These are phyloP conservation scores for Castanospermum australe DNA, from an alignment of 306 rosid species.

Conservation along the genomic window DNA sequence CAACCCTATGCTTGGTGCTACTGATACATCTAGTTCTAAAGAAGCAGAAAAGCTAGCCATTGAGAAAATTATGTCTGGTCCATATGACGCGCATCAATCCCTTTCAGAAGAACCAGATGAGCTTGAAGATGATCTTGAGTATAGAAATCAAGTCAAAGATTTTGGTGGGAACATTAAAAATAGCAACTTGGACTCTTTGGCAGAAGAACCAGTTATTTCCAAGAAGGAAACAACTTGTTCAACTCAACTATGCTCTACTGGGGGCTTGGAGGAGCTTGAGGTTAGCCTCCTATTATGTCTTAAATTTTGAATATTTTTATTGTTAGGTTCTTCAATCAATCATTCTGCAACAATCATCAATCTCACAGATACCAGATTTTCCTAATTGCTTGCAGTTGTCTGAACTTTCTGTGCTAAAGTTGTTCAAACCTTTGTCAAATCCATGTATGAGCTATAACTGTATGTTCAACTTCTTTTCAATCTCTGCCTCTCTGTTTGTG, in stretches of 20 bases:
- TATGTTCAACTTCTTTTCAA: neutral
- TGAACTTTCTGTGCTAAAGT: neutral
- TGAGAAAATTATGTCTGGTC: slow-evolving; percentile 58
- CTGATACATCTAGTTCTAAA: slow-evolving; percentile 46
- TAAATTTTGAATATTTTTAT: neutral
- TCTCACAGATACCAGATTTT: neutral
- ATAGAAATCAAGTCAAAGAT: slow-evolving; percentile 47
- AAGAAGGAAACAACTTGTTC: slow-evolving; percentile 39
- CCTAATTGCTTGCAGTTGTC: neutral
- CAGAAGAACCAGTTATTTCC: slow-evolving; percentile 30
- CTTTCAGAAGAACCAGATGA: slow-evolving; percentile 69
- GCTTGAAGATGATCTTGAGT: slow-evolving; percentile 68
- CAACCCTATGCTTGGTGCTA: slow-evolving; percentile 16
- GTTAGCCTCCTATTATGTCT: slow-evolving; percentile 35
- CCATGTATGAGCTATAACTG: neutral
- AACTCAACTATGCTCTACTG: slow-evolving; percentile 35
- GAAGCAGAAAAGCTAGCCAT: slow-evolving; percentile 66
- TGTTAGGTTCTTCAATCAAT: neutral
- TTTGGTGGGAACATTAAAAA: slow-evolving; percentile 27
- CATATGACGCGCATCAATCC: slow-evolving; percentile 50
- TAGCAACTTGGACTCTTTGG: slow-evolving; percentile 37
- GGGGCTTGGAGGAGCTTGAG: slow-evolving; percentile 91
- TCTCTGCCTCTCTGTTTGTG: neutral
- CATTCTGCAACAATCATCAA: slow-evolving; percentile 2
- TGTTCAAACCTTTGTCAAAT: neutral